These are phyloP conservation scores for Rhodotorula kratochvilovae DNA, from an alignment of 768 basidiomycete species.

Conservation along the genomic window DNA sequence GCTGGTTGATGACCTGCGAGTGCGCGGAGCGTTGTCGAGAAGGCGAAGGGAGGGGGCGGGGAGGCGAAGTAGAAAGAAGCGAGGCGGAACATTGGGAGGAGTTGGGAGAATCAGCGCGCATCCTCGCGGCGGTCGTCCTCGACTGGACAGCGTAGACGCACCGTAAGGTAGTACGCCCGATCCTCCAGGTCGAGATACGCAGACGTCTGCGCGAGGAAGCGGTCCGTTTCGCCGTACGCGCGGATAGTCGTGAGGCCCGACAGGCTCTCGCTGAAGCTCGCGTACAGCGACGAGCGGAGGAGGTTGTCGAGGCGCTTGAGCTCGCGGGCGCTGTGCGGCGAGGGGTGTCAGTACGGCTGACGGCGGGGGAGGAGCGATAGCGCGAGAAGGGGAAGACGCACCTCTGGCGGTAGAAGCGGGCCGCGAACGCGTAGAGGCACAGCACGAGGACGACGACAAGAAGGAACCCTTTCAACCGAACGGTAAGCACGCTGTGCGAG, in stretches of 20 bases:
- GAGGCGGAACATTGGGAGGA: no score
- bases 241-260: conserved; percentile 63
- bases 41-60: background rate
- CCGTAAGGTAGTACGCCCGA: conserved; percentile 79
- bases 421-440: conserved; percentile 63
- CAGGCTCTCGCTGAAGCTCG: conserved; percentile 86
- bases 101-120: no score
- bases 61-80: conserved; percentile 41
- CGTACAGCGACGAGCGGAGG: conserved; percentile 78
- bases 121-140: no score
- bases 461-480: conserved; percentile 8
- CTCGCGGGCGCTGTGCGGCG: conserved; percentile 64
- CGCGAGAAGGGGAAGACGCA: background rate
- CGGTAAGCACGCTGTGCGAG: background rate
- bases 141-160: conserved; percentile 69
- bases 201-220: conserved; percentile 69
- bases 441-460: conserved; percentile 24
- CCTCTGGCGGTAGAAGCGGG: conserved; percentile 65
- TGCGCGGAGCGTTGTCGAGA: background rate
- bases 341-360: no score
- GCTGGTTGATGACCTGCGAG: background rate
- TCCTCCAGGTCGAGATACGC: conserved; percentile 78
- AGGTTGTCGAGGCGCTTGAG: conserved; percentile 79
- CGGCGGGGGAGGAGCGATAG: background rate
- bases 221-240: conserved; percentile 70